Conservation (phyloP, 345 rosid species). For the Durio zibethinus region DNA sequence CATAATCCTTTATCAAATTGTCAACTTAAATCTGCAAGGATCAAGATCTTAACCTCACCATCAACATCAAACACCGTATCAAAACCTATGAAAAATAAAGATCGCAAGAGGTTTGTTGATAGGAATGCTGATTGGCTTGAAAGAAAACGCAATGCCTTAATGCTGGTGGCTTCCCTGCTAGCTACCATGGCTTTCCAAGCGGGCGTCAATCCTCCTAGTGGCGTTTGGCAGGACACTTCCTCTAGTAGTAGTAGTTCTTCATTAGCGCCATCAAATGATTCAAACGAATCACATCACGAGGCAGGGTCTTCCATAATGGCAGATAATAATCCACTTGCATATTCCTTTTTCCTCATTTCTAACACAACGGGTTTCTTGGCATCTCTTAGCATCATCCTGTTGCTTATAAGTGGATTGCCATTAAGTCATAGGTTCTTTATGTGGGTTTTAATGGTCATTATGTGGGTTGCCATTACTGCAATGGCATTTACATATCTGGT, state of each 20-base stretch:
- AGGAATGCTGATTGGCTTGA: conserved; percentile 7
- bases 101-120: background rate
- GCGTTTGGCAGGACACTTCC: background rate
- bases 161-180: background rate
- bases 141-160: background rate
- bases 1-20: background rate
- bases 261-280: too few relatives aligned
- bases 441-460: conserved; percentile 27
- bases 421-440: conserved; percentile 14
- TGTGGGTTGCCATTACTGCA: background rate
- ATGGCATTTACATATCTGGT: too few relatives aligned
- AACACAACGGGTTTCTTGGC: conserved; percentile 15
- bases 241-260: too few relatives aligned
- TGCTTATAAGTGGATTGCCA: conserved; percentile 26
- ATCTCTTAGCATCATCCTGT: conserved; percentile 21
- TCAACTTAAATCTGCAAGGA: background rate
- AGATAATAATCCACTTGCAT: background rate
- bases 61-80: background rate
- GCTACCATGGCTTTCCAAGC: background rate
- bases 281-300: too few relatives aligned
- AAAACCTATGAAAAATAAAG: background rate
- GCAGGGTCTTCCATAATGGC: background rate
- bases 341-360: conserved; percentile 8
- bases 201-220: background rate
- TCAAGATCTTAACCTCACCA: background rate